phyloP scores from a whole-genome alignment of 495 filamentous ascomycete genomes.

The Trichocladium uniseriatum region DNA sequence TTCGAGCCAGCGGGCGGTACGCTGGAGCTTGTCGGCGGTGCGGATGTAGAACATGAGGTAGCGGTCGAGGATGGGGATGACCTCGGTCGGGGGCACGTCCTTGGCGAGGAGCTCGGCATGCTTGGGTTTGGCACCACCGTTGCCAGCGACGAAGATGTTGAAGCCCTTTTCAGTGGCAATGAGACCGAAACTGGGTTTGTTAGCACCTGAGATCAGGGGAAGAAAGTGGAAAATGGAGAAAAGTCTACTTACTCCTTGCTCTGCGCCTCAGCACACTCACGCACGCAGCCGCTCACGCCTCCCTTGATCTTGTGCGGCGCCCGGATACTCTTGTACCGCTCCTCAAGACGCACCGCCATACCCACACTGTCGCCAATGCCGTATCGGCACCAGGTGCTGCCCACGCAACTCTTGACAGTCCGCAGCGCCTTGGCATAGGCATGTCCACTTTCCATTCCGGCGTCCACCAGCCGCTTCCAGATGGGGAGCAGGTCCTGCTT shows the following conservation, averaged over 20 bases:
- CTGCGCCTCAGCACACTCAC: slow-evolving; percentile 93
- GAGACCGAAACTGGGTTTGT: slow-evolving; percentile 61
- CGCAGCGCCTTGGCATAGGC: slow-evolving; percentile 89
- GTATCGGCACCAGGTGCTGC: slow-evolving; percentile 90
- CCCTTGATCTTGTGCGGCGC: slow-evolving; percentile 91
- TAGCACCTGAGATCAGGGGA: slow-evolving; percentile 3
- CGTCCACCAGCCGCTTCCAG: slow-evolving; percentile 76
- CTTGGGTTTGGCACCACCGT: slow-evolving; percentile 79
- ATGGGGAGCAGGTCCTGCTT: slow-evolving; percentile 89
- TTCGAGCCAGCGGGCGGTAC: slow-evolving; percentile 91
- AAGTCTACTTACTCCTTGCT: slow-evolving; percentile 67
- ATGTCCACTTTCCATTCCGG: slow-evolving; percentile 92
- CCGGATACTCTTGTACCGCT: slow-evolving; percentile 90
- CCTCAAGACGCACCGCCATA: slow-evolving; percentile 85
- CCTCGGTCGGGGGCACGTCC: slow-evolving; percentile 78
- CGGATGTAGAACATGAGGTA: slow-evolving; percentile 97
- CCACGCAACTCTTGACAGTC: slow-evolving; percentile 92
- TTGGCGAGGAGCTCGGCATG: slow-evolving; percentile 86
- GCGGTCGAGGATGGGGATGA: slow-evolving; percentile 79
- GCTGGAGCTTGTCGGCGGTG: slow-evolving; percentile 88
- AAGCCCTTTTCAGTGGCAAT: slow-evolving; percentile 93
- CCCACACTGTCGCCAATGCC: slow-evolving; percentile 95
- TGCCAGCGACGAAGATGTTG: slow-evolving; percentile 90
- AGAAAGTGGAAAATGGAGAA: no score
- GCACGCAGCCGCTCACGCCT: slow-evolving; percentile 82